A percentile compares a stretch with the other conserved stretches of the same genome.
phyloP scores from a whole-genome alignment of 2,329 filamentous ascomycete genomes.

The Rhinocladiella similis region DNA sequence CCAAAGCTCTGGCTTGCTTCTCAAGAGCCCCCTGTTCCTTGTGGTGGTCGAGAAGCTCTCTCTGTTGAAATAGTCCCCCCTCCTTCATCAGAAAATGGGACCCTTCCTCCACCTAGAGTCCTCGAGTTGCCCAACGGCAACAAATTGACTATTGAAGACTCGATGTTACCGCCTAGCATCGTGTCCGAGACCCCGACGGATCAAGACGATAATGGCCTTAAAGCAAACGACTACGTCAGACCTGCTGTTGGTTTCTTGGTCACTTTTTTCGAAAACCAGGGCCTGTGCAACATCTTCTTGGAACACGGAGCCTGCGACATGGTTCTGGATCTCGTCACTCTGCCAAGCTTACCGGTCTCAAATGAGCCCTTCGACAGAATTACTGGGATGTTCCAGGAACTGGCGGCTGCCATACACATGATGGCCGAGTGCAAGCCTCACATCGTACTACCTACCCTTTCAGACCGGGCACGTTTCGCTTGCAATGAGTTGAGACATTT shows the following conservation, averaged over 20 bases:
- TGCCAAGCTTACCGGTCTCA: conserved; percentile 68
- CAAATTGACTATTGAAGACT: conserved; percentile 30
- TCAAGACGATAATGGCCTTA: conserved; percentile 51
- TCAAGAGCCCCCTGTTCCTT: conserved; percentile 59
- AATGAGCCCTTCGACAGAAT: conserved; percentile 40
- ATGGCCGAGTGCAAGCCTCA: conserved; percentile 80
- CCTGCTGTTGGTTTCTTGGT: conserved; percentile 75
- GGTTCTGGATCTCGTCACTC: conserved; percentile 78
- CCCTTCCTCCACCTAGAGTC: conserved; percentile 14
- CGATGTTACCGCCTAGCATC: conserved; percentile 15
- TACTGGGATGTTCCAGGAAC: conserved; percentile 60
- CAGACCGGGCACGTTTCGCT: conserved; percentile 70
- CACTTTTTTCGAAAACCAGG: conserved; percentile 73
- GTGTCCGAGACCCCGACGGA: conserved; percentile 34
- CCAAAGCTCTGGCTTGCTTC: conserved; percentile 71
- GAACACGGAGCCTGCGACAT: conserved; percentile 72
- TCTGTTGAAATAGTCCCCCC: conserved; percentile 23
- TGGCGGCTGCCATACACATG: conserved; percentile 72
- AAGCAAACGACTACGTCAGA: conserved; percentile 69
- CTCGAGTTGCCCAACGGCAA: conserved; percentile 39
- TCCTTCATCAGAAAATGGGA: conserved; percentile 3
- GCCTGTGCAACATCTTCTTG: conserved; percentile 72
- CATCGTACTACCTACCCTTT: conserved; percentile 76
- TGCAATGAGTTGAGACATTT: conserved; percentile 69
- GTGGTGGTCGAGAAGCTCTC: conserved; percentile 48